Percentiles rank a stretch among this genome's conserved stretches.
phyloP scores from a whole-genome alignment of 306 rosid genomes.

The Gastrolobium bilobum region DNA sequence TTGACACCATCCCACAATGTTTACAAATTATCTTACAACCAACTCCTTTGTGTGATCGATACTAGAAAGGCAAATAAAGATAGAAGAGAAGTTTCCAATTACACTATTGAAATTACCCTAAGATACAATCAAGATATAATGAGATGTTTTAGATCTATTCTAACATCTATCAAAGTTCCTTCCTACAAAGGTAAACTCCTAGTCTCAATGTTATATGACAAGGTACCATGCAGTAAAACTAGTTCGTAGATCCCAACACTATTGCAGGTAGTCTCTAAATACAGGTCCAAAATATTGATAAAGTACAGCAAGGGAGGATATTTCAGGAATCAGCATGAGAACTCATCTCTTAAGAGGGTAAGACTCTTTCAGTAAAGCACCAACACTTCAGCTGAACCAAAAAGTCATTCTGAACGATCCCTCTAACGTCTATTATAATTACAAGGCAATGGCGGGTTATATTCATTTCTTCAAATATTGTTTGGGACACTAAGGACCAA shows the following conservation, averaged over 20 bases:
- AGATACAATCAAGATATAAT: no score
- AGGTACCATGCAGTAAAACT: constrained; percentile 9
- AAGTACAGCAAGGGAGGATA: constrained; percentile 13
- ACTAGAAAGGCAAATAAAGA: background rate
- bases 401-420: constrained; percentile 3
- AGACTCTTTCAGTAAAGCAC: constrained; percentile 32
- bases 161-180: background rate
- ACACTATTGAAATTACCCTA: background rate
- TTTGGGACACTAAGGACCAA: constrained; percentile 21
- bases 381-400: constrained; percentile 31
- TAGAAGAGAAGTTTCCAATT: background rate
- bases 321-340: constrained; percentile 9
- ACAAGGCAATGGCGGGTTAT: constrained; percentile 37
- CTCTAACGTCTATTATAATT: constrained; percentile 32
- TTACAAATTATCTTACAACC: background rate
- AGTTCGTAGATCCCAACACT: constrained; percentile 28
- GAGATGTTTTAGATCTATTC: no score
- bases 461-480: constrained; percentile 37
- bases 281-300: constrained; percentile 35
- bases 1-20: background rate
- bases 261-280: background rate
- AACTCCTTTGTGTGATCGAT: constrained; percentile 5
- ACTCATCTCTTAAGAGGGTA: constrained; percentile 27
- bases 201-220: constrained; percentile 4
- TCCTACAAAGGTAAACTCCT: background rate